A percentile compares a stretch with the other conserved stretches of the same genome.
These are phyloP conservation scores for Neohortaea acidophila DNA, from an alignment of 495 filamentous ascomycete species.

Conservation along the genomic window DNA sequence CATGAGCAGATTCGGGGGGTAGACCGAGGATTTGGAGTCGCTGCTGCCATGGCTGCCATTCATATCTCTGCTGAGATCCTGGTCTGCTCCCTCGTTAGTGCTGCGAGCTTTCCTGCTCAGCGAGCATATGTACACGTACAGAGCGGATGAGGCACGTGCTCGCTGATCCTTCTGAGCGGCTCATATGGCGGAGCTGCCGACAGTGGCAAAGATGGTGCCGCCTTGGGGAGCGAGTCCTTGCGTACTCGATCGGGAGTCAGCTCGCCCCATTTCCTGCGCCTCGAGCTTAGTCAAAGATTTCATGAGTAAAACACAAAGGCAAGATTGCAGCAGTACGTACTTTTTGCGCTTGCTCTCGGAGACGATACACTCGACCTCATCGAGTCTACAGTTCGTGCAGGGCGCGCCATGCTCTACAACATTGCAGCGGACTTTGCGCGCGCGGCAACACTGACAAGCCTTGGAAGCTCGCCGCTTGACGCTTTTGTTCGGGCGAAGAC, in stretches of 20 bases:
- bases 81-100: neutral
- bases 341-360: constrained; percentile 84
- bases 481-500: constrained; percentile 32
- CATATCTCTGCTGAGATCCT: constrained; percentile 10
- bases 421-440: constrained; percentile 87
- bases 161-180: constrained; percentile 16
- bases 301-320: neutral
- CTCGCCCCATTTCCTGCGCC: constrained; percentile 19
- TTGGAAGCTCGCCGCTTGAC: constrained; percentile 75
- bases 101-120: neutral
- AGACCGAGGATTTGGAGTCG: constrained; percentile 3
- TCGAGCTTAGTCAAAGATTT: too few species aligned
- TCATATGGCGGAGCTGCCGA: constrained; percentile 16
- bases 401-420: constrained; percentile 76
- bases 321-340: constrained; percentile 33
- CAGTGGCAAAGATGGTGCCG: constrained; percentile 9
- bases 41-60: neutral
- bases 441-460: constrained; percentile 73
- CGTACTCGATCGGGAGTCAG: too few species aligned
- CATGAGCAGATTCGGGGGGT: constrained; percentile 16
- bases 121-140: constrained; percentile 32
- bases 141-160: constrained; percentile 46
- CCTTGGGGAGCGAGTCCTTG: neutral
- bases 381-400: constrained; percentile 78
- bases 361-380: constrained; percentile 77